Evolutionary conservation across 2,329 filamentous ascomycete genomes (phyloP), one percentile per base, ranked within the genome.

Genomic region (Dendryphion nanum): DNA sequence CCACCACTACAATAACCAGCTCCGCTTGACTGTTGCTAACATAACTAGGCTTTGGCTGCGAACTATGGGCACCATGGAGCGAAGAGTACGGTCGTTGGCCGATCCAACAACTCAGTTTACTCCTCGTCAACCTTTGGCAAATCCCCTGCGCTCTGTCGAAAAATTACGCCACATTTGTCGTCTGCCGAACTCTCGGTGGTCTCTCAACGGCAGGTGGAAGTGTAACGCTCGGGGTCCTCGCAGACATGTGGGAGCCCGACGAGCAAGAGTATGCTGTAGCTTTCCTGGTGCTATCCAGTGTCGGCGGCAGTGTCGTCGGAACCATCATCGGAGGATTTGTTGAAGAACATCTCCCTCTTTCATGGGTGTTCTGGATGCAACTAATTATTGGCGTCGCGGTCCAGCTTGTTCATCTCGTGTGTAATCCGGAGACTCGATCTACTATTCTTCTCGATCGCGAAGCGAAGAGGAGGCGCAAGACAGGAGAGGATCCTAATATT

Each of bases 301-400:
- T 79, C 5, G 70, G 72, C 1, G 77, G 77, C 0, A 76, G 76
- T 0, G 70, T 76, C 3, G 65, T 79, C 12, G 77, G 76, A 7
- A 73, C 75, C 1, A 70, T 80, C 24, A 67, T 76, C 6, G 77
- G 77, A 7, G 77, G 76, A 0, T 77, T 76, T 36, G 66, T 78
- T 5, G 67, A 75, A 29, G 61, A 64, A 8, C 67, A 68, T 47
- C 50, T 73, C 5, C 42, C 58, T 18, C 89, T 86, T 82, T 76
- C 75, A 47, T 89, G 82, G 82, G 79, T 75, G 36, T 89, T 90
- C 60, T 91, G 86, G 86, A 82, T 90, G 38, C 85, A 89, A 64
- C 77, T 91, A 46, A 89, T 90, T 50, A 81, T 91, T 37, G 86
- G 87, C 14, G 82, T 67, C 4, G 73, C 78, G 30, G 78, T 87